A percentile compares a stretch with the other conserved stretches of the same genome.
Conservation (phyloP, 306 rosid species). For the Quercus cerris region DNA sequence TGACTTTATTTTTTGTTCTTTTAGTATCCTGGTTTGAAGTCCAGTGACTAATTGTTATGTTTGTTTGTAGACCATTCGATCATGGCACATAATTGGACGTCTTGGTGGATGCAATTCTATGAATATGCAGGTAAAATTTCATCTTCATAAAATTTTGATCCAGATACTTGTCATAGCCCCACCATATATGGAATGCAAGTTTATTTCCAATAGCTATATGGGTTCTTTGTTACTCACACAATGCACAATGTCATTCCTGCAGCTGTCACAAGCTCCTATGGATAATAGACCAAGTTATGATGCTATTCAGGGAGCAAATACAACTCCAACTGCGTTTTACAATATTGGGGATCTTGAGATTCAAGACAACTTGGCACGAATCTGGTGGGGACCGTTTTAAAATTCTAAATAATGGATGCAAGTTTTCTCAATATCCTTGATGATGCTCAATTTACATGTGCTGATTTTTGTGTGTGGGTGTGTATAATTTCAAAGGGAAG, state of each 20-base stretch:
- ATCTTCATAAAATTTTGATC: not conserved
- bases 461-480: not conserved
- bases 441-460: not conserved
- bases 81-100: constrained; percentile 88
- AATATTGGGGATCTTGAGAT: constrained; percentile 92
- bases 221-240: constrained; percentile 17
- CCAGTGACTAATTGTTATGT: constrained; percentile 22
- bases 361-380: constrained; percentile 89
- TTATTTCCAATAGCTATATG: not conserved
- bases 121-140: constrained; percentile 82
- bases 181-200: not conserved
- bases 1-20: not conserved
- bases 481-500: constrained; percentile 12
- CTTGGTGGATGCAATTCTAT: constrained; percentile 93
- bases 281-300: constrained; percentile 80
- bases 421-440: not conserved
- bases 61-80: constrained; percentile 58
- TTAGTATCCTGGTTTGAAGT: not conserved
- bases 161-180: not conserved
- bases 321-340: constrained; percentile 72
- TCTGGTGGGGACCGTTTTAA: constrained; percentile 41
- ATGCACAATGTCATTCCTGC: constrained; percentile 10
- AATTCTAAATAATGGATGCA: not conserved
- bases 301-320: constrained; percentile 76
- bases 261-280: constrained; percentile 75